Conservation (phyloP, 495 filamentous ascomycete species). For the Penicillium egyptiacum region DNA sequence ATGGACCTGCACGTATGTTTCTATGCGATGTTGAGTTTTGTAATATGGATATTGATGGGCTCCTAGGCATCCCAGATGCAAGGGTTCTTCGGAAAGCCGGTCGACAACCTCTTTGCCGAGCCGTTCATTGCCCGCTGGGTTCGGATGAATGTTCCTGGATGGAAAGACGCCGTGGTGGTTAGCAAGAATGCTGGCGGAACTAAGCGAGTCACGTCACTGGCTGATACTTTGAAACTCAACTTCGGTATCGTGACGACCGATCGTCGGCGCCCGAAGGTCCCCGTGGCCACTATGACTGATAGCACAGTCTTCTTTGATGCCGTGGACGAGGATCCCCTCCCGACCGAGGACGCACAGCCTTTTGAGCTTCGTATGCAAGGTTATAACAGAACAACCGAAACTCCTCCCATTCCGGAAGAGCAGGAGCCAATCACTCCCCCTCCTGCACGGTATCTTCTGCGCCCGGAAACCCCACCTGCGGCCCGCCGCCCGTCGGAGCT, state of each 20-base stretch:
- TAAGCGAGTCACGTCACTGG: conserved; percentile 94
- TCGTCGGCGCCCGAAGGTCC: conserved; percentile 60
- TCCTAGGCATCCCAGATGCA: conserved; percentile 87
- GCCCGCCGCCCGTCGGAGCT: conserved; percentile 45
- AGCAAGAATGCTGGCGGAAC: conserved; percentile 98
- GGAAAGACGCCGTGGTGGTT: conserved; percentile 91
- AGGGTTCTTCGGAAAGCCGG: conserved; percentile 96
- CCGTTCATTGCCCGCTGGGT: conserved; percentile 97
- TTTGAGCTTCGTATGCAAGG: conserved; percentile 36
- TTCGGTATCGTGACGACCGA: conserved; percentile 98
- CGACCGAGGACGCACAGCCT: conserved; percentile 30
- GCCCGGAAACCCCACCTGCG: conserved; percentile 38
- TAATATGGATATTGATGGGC: conserved; percentile 22
- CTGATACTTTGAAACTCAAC: conserved; percentile 93
- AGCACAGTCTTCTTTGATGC: conserved; percentile 59
- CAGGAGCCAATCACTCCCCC: conserved; percentile 12
- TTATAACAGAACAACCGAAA: conserved; percentile 14
- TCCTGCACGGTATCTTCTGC: conserved; percentile 20
- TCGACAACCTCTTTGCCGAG: conserved; percentile 96
- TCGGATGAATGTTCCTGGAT: conserved; percentile 77
- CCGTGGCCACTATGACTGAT: conserved; percentile 57
- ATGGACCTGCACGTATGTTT: conserved; percentile 81
- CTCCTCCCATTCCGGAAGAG: conserved; percentile 22
- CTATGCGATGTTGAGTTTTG: conserved; percentile 8
- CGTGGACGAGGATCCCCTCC: conserved; percentile 35